Percentiles rank a stretch among this genome's conserved stretches.
These are phyloP conservation scores for Mycena pura DNA, from an alignment of 768 basidiomycete species.

Conservation along the genomic window DNA sequence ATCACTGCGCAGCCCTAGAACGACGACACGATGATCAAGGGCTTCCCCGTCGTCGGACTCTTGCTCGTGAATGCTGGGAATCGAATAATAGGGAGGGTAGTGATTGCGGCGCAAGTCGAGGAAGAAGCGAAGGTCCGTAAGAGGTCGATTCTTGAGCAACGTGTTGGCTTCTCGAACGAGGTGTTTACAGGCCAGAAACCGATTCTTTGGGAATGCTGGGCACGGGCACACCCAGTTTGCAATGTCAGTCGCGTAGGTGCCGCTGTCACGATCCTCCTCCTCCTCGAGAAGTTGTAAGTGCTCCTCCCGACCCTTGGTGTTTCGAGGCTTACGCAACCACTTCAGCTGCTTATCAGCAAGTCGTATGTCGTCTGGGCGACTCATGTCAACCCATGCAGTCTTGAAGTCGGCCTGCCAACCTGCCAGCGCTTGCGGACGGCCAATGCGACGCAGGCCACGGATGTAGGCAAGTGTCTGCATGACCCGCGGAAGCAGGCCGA, in stretches of 20 bases:
- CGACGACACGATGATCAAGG: no score
- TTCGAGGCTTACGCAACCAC: not conserved
- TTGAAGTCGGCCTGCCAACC: conserved; percentile 29
- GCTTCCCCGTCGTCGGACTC: no score
- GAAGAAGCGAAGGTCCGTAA: conserved; percentile 18
- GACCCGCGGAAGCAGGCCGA: conserved; percentile 15
- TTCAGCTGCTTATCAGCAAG: conserved; percentile 27
- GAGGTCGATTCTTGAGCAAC: conserved; percentile 20
- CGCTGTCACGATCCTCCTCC: conserved; percentile 13
- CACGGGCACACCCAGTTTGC: conserved; percentile 26
- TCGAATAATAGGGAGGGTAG: conserved; percentile 18
- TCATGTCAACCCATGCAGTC: conserved; percentile 25
- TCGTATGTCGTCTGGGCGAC: conserved; percentile 23
- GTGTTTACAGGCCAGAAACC: conserved; percentile 30
- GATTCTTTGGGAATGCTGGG: not conserved
- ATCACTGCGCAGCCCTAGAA: no score
- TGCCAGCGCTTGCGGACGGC: conserved; percentile 15
- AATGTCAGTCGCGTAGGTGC: conserved; percentile 23
- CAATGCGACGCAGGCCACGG: conserved; percentile 19
- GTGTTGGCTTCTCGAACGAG: conserved; percentile 22
- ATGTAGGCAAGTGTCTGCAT: conserved; percentile 23
- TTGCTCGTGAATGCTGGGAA: conserved; percentile 10
- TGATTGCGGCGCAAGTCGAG: conserved; percentile 5
- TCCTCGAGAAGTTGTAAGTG: conserved; percentile 15
- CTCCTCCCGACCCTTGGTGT: not conserved